Percentiles rank a stretch among this genome's conserved stretches.
Evolutionary conservation across 345 rosid species (phyloP).

Genomic region (Laguncularia racemosa): DNA sequence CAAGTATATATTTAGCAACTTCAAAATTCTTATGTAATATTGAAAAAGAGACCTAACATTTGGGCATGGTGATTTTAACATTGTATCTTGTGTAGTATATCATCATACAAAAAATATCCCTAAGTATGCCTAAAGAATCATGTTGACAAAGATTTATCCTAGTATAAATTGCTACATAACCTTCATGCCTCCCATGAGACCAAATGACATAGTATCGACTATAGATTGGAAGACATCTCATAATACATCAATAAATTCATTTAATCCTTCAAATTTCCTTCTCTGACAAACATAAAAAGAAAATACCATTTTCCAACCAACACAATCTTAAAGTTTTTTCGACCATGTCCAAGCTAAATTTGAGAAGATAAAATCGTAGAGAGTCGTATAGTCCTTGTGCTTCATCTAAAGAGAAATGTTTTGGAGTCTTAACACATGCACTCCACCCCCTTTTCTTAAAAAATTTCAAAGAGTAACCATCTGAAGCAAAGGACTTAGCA

Average conservation of each 20-base stretch:
- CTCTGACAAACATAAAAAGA: slow-evolving; percentile 60
- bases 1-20: no score
- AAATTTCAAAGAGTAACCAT: slow-evolving; percentile 41
- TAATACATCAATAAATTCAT: slow-evolving; percentile 36
- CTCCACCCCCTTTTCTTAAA: slow-evolving; percentile 45
- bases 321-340: slow-evolving; percentile 7
- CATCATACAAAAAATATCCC: no score
- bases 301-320: slow-evolving; percentile 61
- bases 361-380: slow-evolving; percentile 35
- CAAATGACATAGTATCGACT: no score
- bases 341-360: slow-evolving; percentile 17
- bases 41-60: no score
- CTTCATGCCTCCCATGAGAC: no score
- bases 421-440: slow-evolving; percentile 14
- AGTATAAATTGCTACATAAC: no score
- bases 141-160: no score
- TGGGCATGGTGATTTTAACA: no score
- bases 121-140: no score
- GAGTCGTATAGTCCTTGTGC: slow-evolving; percentile 41
- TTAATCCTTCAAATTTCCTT: slow-evolving; percentile 28
- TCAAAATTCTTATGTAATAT: no score
- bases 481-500: slow-evolving; percentile 41
- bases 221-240: no score
- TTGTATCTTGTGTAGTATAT: no score
- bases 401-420: slow-evolving; percentile 25